A percentile compares a stretch with the other conserved stretches of the same genome.
phyloP scores from a whole-genome alignment of 2,329 filamentous ascomycete genomes.

The Colletotrichum lini region DNA sequence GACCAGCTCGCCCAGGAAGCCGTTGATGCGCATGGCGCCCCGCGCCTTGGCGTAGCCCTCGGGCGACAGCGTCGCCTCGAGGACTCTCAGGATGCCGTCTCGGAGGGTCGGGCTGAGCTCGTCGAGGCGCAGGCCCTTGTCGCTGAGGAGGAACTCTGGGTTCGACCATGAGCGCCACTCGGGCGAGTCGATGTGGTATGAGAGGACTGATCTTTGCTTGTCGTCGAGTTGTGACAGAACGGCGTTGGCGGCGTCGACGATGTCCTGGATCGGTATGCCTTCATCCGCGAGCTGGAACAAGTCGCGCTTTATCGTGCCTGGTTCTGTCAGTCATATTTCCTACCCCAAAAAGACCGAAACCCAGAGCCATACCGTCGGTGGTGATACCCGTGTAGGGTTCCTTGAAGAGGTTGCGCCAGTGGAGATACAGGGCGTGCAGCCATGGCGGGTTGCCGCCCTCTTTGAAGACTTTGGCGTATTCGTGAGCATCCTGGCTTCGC shows the following conservation, averaged over 20 bases:
- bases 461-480: constrained; percentile 74
- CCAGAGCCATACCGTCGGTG: constrained; percentile 67
- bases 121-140: constrained; percentile 80
- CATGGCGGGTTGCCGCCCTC: constrained; percentile 74
- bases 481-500: constrained; percentile 72
- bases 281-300: constrained; percentile 76
- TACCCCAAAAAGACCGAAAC: background rate
- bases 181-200: constrained; percentile 76
- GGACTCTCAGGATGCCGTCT: constrained; percentile 66
- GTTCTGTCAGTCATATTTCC: constrained; percentile 20
- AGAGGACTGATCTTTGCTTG: constrained; percentile 63
- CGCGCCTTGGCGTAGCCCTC: constrained; percentile 81
- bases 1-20: constrained; percentile 80
- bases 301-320: constrained; percentile 65
- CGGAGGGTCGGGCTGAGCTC: constrained; percentile 63
- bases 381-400: constrained; percentile 82
- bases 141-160: constrained; percentile 78
- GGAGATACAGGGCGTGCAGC: constrained; percentile 73
- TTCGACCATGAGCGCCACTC: constrained; percentile 82
- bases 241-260: constrained; percentile 65
- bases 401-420: constrained; percentile 71
- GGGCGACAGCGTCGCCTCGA: constrained; percentile 73
- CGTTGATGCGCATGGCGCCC: constrained; percentile 80
- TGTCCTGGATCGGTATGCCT: constrained; percentile 69
- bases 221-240: constrained; percentile 63